Base-by-base conservation (phyloP, 208 protist genomes). In the Crithidia bombi region DNA sequence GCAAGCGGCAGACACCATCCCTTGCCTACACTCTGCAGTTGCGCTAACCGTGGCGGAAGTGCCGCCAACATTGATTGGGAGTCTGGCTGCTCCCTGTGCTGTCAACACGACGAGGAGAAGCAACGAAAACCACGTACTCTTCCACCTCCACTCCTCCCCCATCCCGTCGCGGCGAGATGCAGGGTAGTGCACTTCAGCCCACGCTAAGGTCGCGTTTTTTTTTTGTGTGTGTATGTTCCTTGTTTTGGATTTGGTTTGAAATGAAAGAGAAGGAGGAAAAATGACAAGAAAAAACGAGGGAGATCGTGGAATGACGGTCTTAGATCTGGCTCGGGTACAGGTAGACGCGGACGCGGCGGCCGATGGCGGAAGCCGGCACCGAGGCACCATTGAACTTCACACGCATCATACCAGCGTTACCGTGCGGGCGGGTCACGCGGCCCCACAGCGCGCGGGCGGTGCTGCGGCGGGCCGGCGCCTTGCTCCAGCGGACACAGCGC, bases 291-390 rank as follows among this genome's bases (percentile, higher is more conserved):
- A 51, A 46, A 21, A 52, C 46, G 56, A 65, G 26, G 28, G 67
- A 65, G n/a, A 58, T 51, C 55, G 17, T 26, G 23, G 26, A 49
- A 68, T 35, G 35, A 51, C 33, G 3, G 54, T 36, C 56, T 98
- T 99, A 99, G 70, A 99, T 98, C 73, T 82, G 72, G 84, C 96
- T 98, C 43, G 98, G 98, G 89, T 98, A 99, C 30, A 99, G 85
- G 86, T 99, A 98, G 51, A 99, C 98, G 69, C 98, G 92, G 61
- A 99, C 82, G 55, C 87, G 85, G 50, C 83, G 89, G 67, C 98
- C 98, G 57, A 99, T 95, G 47, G 98, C 93, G 51, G 92, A 86
- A 59, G 98, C 91, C 36, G 98, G 98, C 50, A 99, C 86, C 77
- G 98, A 98, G 35, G 75, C 73, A 46, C 80, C 80, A 58, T 85